A percentile compares a stretch with the other conserved stretches of the same genome.
Conservation (phyloP, 2,329 filamentous ascomycete species). For the Neopestalotiopsis sp. region DNA sequence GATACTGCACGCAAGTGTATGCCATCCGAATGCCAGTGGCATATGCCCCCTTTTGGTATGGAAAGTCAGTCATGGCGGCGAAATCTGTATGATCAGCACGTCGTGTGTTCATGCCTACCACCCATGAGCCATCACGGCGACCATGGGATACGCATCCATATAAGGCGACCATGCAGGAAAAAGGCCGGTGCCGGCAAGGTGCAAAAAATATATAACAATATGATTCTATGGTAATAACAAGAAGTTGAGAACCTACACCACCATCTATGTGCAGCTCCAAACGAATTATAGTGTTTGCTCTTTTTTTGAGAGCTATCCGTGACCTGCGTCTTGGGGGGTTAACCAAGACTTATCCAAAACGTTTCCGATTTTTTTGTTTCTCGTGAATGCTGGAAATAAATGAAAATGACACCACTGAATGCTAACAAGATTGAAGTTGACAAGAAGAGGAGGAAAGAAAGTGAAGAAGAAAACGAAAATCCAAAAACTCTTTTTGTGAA, state of each 20-base stretch:
- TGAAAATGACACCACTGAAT: neutral
- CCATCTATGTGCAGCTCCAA: slow-evolving; percentile 11
- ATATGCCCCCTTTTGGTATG: too few relatives aligned
- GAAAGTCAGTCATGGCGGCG: too few relatives aligned
- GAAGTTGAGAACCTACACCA: neutral
- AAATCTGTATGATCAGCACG: too few relatives aligned
- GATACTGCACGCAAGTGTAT: too few relatives aligned
- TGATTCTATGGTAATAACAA: neutral
- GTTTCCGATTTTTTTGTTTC: neutral
- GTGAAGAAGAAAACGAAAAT: too few relatives aligned
- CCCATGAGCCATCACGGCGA: too few relatives aligned
- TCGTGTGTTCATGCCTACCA: too few relatives aligned
- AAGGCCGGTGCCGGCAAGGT: neutral
- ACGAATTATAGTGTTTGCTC: slow-evolving; percentile 1
- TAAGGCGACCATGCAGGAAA: neutral
- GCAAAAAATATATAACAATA: slow-evolving; percentile 1
- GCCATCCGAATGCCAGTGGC: too few relatives aligned
- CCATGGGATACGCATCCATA: too few relatives aligned
- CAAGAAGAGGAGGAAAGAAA: neutral
- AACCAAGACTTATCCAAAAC: neutral
- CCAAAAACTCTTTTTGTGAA: neutral
- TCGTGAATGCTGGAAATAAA: neutral
- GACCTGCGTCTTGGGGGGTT: too few relatives aligned
- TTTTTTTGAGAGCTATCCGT: neutral
- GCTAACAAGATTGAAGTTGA: neutral